These are phyloP conservation scores for Calonectria multiphialidica DNA, from an alignment of 2,329 filamentous ascomycete species.

Conservation along the genomic window DNA sequence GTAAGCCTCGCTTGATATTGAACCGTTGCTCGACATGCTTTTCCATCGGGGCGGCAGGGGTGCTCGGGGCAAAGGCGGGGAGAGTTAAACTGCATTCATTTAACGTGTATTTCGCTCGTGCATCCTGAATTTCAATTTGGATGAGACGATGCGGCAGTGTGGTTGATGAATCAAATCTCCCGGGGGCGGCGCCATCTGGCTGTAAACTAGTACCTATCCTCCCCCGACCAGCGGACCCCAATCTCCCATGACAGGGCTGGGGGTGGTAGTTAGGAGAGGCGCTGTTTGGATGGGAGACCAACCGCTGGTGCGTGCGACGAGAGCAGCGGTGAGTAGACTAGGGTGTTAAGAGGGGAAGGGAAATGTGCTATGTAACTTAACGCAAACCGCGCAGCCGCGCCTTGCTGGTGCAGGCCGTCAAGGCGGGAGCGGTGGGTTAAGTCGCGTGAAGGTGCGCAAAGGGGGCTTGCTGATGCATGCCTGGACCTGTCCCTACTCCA, in stretches of 20 bases:
- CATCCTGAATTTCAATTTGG: constrained; percentile 39
- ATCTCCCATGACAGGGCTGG: constrained; percentile 39
- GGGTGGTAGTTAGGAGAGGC: constrained; percentile 25
- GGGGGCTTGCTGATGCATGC: constrained; percentile 34
- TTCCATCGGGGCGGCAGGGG: not conserved
- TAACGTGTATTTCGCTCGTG: constrained; percentile 30
- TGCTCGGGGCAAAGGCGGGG: not conserved
- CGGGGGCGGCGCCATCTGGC: constrained; percentile 38
- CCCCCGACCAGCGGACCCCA: constrained; percentile 37
- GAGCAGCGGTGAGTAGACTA: constrained; percentile 41
- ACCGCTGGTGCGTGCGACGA: constrained; percentile 33
- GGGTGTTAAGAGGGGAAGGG: constrained; percentile 23
- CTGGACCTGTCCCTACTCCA: constrained; percentile 12
- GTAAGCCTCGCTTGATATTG: not conserved
- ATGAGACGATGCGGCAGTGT: constrained; percentile 28
- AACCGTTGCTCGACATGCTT: not conserved
- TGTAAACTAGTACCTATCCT: constrained; percentile 29
- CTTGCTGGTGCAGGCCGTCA: constrained; percentile 36
- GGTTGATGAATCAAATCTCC: constrained; percentile 42
- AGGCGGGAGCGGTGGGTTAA: constrained; percentile 24
- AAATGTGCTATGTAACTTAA: constrained; percentile 22
- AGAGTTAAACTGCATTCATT: constrained; percentile 17
- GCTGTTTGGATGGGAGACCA: constrained; percentile 21
- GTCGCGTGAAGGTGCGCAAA: constrained; percentile 31
- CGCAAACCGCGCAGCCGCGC: constrained; percentile 33